A percentile compares a stretch with the other conserved stretches of the same genome.
Evolutionary conservation across 2,329 filamentous ascomycete genomes (phyloP).

Genomic region (Coniosporium tulheliwenetii): DNA sequence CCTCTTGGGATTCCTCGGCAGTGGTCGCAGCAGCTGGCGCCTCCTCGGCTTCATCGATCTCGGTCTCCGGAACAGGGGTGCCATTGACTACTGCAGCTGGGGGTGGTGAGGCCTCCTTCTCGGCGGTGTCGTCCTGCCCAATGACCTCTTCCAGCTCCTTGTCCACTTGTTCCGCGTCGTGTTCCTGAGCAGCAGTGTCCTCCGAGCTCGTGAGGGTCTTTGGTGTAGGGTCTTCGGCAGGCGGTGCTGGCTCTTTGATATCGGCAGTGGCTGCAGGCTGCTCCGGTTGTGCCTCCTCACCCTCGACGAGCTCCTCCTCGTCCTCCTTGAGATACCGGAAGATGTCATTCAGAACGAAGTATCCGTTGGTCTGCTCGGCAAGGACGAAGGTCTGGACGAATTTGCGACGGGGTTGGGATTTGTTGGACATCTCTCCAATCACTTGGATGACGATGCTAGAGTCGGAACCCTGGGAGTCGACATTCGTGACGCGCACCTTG

Average conservation of each 20-base stretch:
- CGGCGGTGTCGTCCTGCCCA: constrained; percentile 13
- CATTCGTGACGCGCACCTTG: constrained; percentile 96
- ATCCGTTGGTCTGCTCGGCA: constrained; percentile 87
- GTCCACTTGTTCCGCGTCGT: constrained; percentile 39
- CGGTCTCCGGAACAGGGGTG: constrained; percentile 17
- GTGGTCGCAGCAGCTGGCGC: constrained; percentile 14
- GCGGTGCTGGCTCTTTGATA: constrained; percentile 23
- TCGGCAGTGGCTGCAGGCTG: constrained; percentile 18
- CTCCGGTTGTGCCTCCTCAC: constrained; percentile 15
- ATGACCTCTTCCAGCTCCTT: constrained; percentile 58
- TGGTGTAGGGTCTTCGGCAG: constrained; percentile 15
- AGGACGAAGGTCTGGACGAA: constrained; percentile 98
- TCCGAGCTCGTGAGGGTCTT: constrained; percentile 16
- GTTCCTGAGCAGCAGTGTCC: constrained; percentile 25
- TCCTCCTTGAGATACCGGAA: constrained; percentile 85
- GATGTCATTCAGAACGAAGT: constrained; percentile 97
- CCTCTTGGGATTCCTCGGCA: constrained; percentile 8
- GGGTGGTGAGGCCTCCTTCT: constrained; percentile 7
- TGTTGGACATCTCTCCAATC: constrained; percentile 95
- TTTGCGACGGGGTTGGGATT: constrained; percentile 77
- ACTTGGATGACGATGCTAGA: constrained; percentile 95
- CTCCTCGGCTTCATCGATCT: constrained; percentile 21
- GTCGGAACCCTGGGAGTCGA: constrained; percentile 86
- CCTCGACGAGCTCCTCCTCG: constrained; percentile 46
- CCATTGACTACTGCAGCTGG: constrained; percentile 19